Percentiles rank a stretch among this genome's conserved stretches.
Evolutionary conservation across 106 monocot genomes (phyloP).

Genomic region (Allium fistulosum): DNA sequence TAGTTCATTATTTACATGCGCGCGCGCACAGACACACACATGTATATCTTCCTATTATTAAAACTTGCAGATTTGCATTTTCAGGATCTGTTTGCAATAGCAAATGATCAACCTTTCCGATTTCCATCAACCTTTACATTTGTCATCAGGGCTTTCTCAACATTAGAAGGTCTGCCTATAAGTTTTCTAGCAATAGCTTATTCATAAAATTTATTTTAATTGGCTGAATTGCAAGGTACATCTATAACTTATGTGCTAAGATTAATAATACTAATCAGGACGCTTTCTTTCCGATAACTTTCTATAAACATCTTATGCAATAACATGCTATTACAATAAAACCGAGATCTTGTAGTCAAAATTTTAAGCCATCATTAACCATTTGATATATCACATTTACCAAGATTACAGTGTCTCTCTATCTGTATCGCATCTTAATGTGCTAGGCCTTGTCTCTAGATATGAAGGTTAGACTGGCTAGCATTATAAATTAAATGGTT

Average conservation of each 20-base stretch:
- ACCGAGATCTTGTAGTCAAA: too few species aligned
- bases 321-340: too few species aligned
- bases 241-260: background rate
- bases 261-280: background rate
- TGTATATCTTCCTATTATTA: background rate
- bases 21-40: too few species aligned
- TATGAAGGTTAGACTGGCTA: too few species aligned
- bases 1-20: background rate
- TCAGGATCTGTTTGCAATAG: slow-evolving; percentile 98
- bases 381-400: too few species aligned
- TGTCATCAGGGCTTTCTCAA: slow-evolving; percentile 90
- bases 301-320: background rate
- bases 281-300: background rate
- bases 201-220: background rate
- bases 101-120: slow-evolving; percentile 82
- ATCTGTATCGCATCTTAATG: too few species aligned
- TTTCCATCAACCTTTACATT: slow-evolving; percentile 92
- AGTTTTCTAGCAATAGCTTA: slow-evolving; percentile 43
- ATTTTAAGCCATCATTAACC: too few species aligned
- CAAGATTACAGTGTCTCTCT: too few species aligned
- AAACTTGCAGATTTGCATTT: slow-evolving; percentile 14
- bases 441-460: too few species aligned
- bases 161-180: slow-evolving; percentile 66
- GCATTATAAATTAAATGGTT: too few species aligned
- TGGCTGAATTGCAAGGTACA: too few species aligned